These are phyloP conservation scores for Capronia americana DNA, from an alignment of 2,329 filamentous ascomycete species.

Conservation along the genomic window DNA sequence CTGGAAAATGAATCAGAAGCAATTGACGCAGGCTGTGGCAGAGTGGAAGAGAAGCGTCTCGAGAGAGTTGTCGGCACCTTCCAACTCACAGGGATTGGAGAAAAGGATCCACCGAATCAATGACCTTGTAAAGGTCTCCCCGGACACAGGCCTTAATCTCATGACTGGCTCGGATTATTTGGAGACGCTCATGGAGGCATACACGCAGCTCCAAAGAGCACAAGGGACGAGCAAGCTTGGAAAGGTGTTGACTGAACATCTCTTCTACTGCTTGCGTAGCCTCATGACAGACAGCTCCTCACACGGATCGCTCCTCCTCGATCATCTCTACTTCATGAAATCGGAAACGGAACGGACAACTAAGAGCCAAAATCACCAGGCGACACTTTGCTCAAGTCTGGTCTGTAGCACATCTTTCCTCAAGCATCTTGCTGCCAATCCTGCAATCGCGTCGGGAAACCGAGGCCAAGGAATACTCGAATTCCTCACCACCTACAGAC, in stretches of 20 bases:
- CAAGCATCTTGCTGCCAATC: constrained; percentile 47
- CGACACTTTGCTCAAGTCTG: constrained; percentile 78
- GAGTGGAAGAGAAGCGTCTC: constrained; percentile 26
- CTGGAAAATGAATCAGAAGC: constrained; percentile 31
- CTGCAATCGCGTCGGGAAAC: constrained; percentile 46
- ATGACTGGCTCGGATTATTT: constrained; percentile 87
- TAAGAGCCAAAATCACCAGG: constrained; percentile 47
- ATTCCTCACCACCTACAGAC: constrained; percentile 49
- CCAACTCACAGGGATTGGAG: constrained; percentile 40
- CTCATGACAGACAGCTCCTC: constrained; percentile 70
- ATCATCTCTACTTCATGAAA: constrained; percentile 83
- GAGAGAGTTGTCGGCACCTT: constrained; percentile 29
- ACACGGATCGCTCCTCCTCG: constrained; percentile 76
- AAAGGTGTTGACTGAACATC: constrained; percentile 71
- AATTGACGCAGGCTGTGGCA: constrained; percentile 28
- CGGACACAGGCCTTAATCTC: constrained; percentile 64
- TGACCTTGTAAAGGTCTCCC: constrained; percentile 48
- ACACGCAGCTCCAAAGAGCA: constrained; percentile 61
- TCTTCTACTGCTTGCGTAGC: constrained; percentile 76
- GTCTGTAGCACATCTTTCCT: constrained; percentile 81
- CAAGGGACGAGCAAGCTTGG: constrained; percentile 54
- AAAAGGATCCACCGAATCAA: constrained; percentile 44
- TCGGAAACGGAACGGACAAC: constrained; percentile 69
- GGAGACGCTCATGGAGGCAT: constrained; percentile 67
- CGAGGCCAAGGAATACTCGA: constrained; percentile 50